Base-by-base conservation (phyloP, 768 basidiomycete genomes). In the Dioszegia aurantiaca region DNA sequence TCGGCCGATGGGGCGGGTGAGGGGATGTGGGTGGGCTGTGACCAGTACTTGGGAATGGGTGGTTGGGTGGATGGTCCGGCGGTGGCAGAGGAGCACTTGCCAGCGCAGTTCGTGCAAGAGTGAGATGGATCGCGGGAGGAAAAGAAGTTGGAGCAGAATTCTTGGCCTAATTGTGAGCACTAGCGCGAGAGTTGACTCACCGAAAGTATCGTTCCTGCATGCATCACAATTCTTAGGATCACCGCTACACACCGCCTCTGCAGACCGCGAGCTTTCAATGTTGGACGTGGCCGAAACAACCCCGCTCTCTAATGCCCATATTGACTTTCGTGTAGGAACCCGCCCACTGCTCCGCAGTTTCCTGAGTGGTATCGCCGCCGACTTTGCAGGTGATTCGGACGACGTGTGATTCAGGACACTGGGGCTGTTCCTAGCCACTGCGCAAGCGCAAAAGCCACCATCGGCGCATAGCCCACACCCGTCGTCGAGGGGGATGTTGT, bases 191-290 rank as follows among this genome's bases (percentile, higher is more conserved):
- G 37, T 56, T 1, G 33, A 60, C 68, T 42, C 42, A 72, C 70
- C 71, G 48, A 73, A 73, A 21, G 64, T 46, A 46, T 73, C 71
- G 33, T 73, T 61, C 30, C 54, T 58, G 59, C 71, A 73, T 9
- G 69, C 71, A 49, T 68, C 69, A 43, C 71, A 73, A 41, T 73
- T 73, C 2, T 56, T 60, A 19, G 71, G 71, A 65, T 73, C 71
- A 21, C 71, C 71, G 27, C 61, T 70, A 56, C 71, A 73, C 10
- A 68, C 68, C 14, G 71, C 63, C 27, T 70, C 61, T 36, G 14
- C 24, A 26, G 26, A 30, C 54, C 11, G 17, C 3, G 33, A 55
- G 23, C 12, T 39, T 40, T 19, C 36, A 26, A 55, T 45, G 12
- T 58, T 45, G 3, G 59, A 54, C 17, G n/a, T 33, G 0, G 48